Evolutionary conservation across 2,329 filamentous ascomycete genomes (phyloP).

Genomic region (Alternaria infectoria): DNA sequence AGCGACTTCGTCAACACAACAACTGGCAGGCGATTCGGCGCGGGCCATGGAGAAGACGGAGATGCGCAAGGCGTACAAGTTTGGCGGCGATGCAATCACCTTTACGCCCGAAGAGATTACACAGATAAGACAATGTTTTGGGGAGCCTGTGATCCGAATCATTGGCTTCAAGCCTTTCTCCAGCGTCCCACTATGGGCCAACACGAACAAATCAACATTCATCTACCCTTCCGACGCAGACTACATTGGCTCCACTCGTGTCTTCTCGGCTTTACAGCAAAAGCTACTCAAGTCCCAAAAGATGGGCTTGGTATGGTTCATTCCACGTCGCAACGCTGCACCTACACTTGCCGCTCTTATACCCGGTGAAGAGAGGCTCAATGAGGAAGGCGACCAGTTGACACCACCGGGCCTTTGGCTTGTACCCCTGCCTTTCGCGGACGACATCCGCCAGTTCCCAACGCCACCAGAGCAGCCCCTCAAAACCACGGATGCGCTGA

Average conservation of each 20-base stretch:
- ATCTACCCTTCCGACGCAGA: slow-evolving; percentile 93
- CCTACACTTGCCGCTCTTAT: slow-evolving; percentile 83
- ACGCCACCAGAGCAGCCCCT: slow-evolving; percentile 59
- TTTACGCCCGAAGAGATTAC: slow-evolving; percentile 87
- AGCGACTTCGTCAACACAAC: slow-evolving; percentile 73
- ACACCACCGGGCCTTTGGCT: slow-evolving; percentile 89
- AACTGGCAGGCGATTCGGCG: slow-evolving; percentile 78
- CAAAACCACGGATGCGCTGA: slow-evolving; percentile 68
- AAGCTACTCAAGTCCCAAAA: slow-evolving; percentile 82
- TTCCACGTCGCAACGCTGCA: slow-evolving; percentile 79
- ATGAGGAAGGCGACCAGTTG: slow-evolving; percentile 69
- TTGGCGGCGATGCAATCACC: slow-evolving; percentile 86
- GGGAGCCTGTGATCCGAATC: slow-evolving; percentile 81
- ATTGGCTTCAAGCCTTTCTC: slow-evolving; percentile 90
- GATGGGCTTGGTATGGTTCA: slow-evolving; percentile 87
- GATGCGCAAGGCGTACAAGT: slow-evolving; percentile 92
- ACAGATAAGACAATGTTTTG: slow-evolving; percentile 74
- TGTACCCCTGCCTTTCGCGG: slow-evolving; percentile 83
- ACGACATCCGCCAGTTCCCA: slow-evolving; percentile 81
- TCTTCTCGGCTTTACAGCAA: slow-evolving; percentile 89
- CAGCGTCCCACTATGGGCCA: slow-evolving; percentile 80
- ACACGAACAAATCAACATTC: slow-evolving; percentile 84
- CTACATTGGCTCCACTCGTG: slow-evolving; percentile 87
- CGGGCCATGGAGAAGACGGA: slow-evolving; percentile 79
- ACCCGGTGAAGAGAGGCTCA: slow-evolving; percentile 71